Evolutionary conservation across 2,329 filamentous ascomycete species (phyloP), one percentile per base, ranked within the genome.

Genomic region (Aspergillus oerlinghausenensis): DNA sequence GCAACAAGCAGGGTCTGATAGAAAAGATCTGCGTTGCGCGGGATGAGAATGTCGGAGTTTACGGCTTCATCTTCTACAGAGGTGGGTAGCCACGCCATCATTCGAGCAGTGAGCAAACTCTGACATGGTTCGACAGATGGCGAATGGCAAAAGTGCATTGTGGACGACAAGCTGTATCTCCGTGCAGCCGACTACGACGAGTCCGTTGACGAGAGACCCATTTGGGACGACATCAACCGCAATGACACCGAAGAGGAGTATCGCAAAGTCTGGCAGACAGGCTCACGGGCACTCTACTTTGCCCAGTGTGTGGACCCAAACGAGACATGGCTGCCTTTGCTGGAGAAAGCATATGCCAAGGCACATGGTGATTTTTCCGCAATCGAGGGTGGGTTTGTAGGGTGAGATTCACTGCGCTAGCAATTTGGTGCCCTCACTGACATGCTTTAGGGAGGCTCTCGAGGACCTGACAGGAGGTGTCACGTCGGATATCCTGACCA

Each of bases 81-180:
- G 83, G 83, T 80, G 72, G 60, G 71, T 58, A 7, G 49, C 21
- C 43, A 25, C 11, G 3, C 43, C 21, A 26, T 11, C 14, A 28
- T 45, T 17, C 40, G n/a, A 3, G 14, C 8, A 45, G 0, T 17
- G 2, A 45, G 10, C 17, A 29, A 4, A 43, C 3, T n/a, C 43
- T 61, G 11, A 59, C 52, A 8, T 10, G 9, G 2, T 49, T 43
- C 17, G 51, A 50, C 62, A 83, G 90, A 93, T 64, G 91, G 91
- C 53, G 90, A 94, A 73, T 96, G 91, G 92, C 89, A 93, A 55
- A 91, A 92, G 65, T 92, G 89, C 56, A 92, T 96, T 60, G 86
- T 96, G 57, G 92, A 96, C 68, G 92, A 96, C 73, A 95, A 95
- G 74, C 80, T 96, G 2, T 95, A 90, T 70, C 82, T 96, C 19